Base-by-base conservation (phyloP, 495 filamentous ascomycete species). In the Annulohypoxylon stygium region DNA sequence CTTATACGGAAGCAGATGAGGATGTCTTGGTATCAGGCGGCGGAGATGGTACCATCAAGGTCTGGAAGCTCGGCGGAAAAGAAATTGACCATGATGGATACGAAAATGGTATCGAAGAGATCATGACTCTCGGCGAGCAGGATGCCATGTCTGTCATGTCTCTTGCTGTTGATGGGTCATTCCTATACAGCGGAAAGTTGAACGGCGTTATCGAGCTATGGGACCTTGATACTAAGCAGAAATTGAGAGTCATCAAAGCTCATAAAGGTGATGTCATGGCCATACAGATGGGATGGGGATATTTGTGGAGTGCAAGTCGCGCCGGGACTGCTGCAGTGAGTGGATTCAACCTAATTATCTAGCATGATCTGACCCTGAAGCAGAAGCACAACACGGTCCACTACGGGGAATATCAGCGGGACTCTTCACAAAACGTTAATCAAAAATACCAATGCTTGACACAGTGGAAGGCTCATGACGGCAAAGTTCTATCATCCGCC, bases 171-270 rank as follows among this genome's bases (percentile, higher is more conserved):
- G 94, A 97, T 69, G 94, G 93, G 0, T 92, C 93, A 0, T 91
- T 99, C 68, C 86, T 99, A 10, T 98, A 98, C 77, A 93, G 91
- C 71, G 96, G 96, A 65, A 89, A 94, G 61, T 87, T 93, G 0
- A 88, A 90, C n/a, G 96, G 96, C n/a, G 90, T 97, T 47, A 87
- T 99, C 60, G 95, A 97, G 77, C 90, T 98, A 14, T 99, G 96
- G 96, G 97, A 99, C 75, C 84, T 98, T 12, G 96, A 99, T 78
- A 98, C 96, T 1, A 89, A 90, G 69, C 96, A 99, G 83, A 90
- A 96, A 57, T 85, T 99, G 18, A 87, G 95, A 63, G 93, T 90
- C 8, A 90, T 98, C 71, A 93, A 91, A 73, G 87, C 90, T 18
- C 91, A 95, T 68, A 90, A 88, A 20, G 92, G 91, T 7, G 97